phyloP scores from a whole-genome alignment of 148 eudicot species.

The Simmondsia chinensis region DNA sequence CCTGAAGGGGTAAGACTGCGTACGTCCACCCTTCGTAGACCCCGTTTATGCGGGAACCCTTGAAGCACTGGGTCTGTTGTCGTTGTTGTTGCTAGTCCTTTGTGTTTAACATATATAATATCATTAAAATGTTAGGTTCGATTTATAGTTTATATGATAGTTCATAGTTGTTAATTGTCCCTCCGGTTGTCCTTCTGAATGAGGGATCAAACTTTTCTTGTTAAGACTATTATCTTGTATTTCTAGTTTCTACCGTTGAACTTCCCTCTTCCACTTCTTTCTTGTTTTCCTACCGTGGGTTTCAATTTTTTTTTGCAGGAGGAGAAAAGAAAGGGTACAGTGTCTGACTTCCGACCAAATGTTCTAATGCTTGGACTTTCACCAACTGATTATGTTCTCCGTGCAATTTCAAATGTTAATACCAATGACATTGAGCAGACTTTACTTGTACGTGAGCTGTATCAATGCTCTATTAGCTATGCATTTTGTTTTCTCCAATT shows the following conservation, averaged over 20 bases:
- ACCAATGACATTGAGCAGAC: conserved; percentile 96
- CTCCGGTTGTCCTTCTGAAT: too few species aligned
- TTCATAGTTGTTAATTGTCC: too few species aligned
- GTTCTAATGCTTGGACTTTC: conserved; percentile 79
- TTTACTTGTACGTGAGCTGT: conserved; percentile 47
- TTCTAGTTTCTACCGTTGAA: background rate
- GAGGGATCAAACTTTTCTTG: background rate
- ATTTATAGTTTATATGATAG: too few species aligned
- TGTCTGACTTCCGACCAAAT: conserved; percentile 54
- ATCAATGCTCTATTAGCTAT: conserved; percentile 1
- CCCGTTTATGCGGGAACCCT: too few species aligned
- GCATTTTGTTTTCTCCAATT: background rate
- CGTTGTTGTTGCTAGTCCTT: too few species aligned
- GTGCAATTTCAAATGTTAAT: conserved; percentile 71
- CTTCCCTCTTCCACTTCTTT: background rate
- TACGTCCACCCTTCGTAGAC: too few species aligned
- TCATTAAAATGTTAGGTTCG: too few species aligned
- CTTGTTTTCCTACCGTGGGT: background rate
- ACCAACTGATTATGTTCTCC: conserved; percentile 77
- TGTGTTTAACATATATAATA: too few species aligned
- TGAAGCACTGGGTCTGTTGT: too few species aligned
- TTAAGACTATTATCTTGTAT: background rate
- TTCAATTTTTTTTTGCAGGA: conserved; percentile 39
- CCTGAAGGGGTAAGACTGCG: too few species aligned
- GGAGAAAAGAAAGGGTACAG: conserved; percentile 56